phyloP scores from a whole-genome alignment of 495 filamentous ascomycete species.

The Xylaria bambusicola region DNA sequence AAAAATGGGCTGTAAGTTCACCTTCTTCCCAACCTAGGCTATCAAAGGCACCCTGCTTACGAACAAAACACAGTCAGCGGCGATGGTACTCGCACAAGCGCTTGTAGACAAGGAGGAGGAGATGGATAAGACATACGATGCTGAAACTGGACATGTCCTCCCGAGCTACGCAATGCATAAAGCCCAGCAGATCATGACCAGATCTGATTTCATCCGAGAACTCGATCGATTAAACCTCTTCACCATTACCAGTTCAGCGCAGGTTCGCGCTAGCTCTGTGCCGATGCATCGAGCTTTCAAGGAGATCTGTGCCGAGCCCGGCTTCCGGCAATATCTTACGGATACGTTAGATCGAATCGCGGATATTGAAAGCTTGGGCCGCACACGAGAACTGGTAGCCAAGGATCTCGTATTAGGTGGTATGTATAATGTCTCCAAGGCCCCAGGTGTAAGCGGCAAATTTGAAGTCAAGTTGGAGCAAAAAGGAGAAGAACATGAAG shows the following conservation, averaged over 20 bases:
- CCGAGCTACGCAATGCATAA: slow-evolving; percentile 81
- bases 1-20: slow-evolving; percentile 80
- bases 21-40: no score
- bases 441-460: slow-evolving; percentile 28
- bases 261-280: slow-evolving; percentile 90
- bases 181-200: slow-evolving; percentile 88
- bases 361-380: slow-evolving; percentile 88
- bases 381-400: slow-evolving; percentile 87
- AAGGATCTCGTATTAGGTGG: slow-evolving; percentile 75
- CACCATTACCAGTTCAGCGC: slow-evolving; percentile 84
- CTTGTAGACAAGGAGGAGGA: slow-evolving; percentile 79
- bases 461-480: slow-evolving; percentile 32
- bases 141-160: slow-evolving; percentile 69
- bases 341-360: slow-evolving; percentile 79
- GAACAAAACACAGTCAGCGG: slow-evolving; percentile 63
- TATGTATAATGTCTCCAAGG: slow-evolving; percentile 68
- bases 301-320: slow-evolving; percentile 68
- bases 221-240: slow-evolving; percentile 96
- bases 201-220: slow-evolving; percentile 88
- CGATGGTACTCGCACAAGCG: slow-evolving; percentile 89
- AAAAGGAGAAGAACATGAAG: slow-evolving; percentile 30
- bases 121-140: slow-evolving; percentile 63
- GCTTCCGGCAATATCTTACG: slow-evolving; percentile 81
- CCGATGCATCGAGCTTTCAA: slow-evolving; percentile 94
- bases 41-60: slow-evolving; percentile 17